Conservation (phyloP, 306 rosid species). For the Abrus precatorius region DNA sequence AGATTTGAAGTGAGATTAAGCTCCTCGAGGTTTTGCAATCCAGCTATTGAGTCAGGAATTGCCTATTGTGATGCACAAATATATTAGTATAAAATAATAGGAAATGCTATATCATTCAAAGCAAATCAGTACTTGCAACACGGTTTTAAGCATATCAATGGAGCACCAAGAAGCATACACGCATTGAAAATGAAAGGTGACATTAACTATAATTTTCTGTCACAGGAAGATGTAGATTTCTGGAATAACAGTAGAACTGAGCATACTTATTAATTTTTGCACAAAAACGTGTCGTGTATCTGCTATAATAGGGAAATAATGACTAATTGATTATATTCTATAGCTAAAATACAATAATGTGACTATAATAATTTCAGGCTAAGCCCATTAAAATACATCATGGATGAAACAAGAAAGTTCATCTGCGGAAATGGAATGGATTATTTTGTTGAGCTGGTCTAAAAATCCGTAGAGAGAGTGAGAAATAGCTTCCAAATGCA, state of each 20-base stretch:
- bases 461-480: too few species aligned
- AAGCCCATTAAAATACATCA: background rate
- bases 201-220: background rate
- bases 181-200: constrained; percentile 26
- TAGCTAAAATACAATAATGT: background rate
- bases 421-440: too few species aligned
- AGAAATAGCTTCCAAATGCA: too few species aligned
- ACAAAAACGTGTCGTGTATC: too few species aligned
- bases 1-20: constrained; percentile 79
- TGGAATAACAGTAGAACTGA: too few species aligned
- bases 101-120: constrained; percentile 18
- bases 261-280: too few species aligned
- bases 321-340: too few species aligned
- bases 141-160: constrained; percentile 18
- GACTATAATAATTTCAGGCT: background rate
- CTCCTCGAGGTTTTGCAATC: constrained; percentile 90
- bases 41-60: constrained; percentile 85
- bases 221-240: background rate
- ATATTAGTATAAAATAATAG: constrained; percentile 28
- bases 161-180: constrained; percentile 18
- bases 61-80: constrained; percentile 58
- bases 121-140: background rate
- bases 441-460: too few species aligned
- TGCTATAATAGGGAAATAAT: too few species aligned
- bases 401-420: too few species aligned